Evolutionary conservation across 805 yeast genomes (phyloP), one percentile per base, ranked within the genome.

Genomic region (Tetrapisispora taiwanensis): DNA sequence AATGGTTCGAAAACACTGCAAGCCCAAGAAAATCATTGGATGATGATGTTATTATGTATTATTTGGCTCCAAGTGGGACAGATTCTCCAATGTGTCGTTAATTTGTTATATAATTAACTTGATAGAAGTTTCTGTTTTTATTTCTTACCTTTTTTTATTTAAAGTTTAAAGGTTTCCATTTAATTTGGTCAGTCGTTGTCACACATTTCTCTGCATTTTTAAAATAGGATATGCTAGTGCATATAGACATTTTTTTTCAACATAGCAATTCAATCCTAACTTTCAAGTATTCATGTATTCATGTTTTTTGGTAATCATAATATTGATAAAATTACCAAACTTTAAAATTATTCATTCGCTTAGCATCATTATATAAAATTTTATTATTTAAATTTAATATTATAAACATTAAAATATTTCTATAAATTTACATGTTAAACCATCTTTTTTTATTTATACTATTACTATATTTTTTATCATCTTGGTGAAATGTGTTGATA

Each of bases 41-140:
- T 3, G 66, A 59, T 46, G 66, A 61, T 40, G 52, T 61, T 12
- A 48, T 60, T 3, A 45, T 52, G 34, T 60, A 59, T 43, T 61
- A 61, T 33, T 52, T 58, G 20, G 55, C 50, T 26, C 46, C 53
- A 6, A 55, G 59, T 47, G 54, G 52, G n/a, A 45, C 46, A 17
- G 52, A 52, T 36, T 50, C 58, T 14, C 53, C 57, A 5, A 17
- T 34, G 20, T 30, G 44, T 30, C 39, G 15, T 34, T 36, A 24
- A 24, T n/a, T 36, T 3, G 4, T 14, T 4, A n/a, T 8, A 7
- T 5, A 5, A 24, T 24, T 6, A 14, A n/a, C 12, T 7, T 28
- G 7, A 7, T 8, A 22, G 26, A 22, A 22, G n/a, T 28, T 12
- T 14, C 5, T 12, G 31, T 28, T 28, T 28, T 28, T 13, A 10